These are phyloP conservation scores for Leccinum aurantiacum DNA, from an alignment of 768 basidiomycete species.

Conservation along the genomic window DNA sequence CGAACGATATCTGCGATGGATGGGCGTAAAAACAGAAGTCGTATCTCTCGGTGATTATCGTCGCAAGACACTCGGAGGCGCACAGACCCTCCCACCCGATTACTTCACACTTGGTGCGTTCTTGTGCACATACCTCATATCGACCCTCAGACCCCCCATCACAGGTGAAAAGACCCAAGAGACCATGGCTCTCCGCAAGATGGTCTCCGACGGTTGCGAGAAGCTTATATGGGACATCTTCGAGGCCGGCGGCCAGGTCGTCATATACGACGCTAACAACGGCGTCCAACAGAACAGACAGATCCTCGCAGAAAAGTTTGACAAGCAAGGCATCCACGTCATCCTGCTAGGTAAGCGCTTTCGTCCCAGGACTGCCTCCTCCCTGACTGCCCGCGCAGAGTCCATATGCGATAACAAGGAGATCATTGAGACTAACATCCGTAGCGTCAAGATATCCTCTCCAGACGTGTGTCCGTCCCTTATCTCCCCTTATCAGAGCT, in stretches of 20 bases:
- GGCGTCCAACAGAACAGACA: constrained; percentile 69
- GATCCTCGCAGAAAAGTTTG: constrained; percentile 79
- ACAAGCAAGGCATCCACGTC: constrained; percentile 85
- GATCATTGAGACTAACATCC: constrained; percentile 91
- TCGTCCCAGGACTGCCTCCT: not conserved
- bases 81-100: constrained; percentile 84
- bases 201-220: constrained; percentile 82
- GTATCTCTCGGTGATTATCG: constrained; percentile 95
- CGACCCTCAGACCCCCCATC: constrained; percentile 5
- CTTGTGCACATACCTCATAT: not conserved
- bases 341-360: constrained; percentile 75
- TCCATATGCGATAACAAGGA: constrained; percentile 89
- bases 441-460: constrained; percentile 96
- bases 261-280: constrained; percentile 98
- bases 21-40: constrained; percentile 94
- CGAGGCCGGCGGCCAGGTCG: constrained; percentile 84
- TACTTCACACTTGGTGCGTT: constrained; percentile 82
- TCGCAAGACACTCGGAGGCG: constrained; percentile 83
- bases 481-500: not conserved
- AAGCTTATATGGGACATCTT: constrained; percentile 89
- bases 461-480: constrained; percentile 71
- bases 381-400: constrained; percentile 49
- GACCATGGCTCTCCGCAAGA: constrained; percentile 73
- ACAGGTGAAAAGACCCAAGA: constrained; percentile 77
- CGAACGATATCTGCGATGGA: constrained; percentile 98